phyloP scores from a whole-genome alignment of 352 stramenopile genomes.

The Phytophthora foliorum region DNA sequence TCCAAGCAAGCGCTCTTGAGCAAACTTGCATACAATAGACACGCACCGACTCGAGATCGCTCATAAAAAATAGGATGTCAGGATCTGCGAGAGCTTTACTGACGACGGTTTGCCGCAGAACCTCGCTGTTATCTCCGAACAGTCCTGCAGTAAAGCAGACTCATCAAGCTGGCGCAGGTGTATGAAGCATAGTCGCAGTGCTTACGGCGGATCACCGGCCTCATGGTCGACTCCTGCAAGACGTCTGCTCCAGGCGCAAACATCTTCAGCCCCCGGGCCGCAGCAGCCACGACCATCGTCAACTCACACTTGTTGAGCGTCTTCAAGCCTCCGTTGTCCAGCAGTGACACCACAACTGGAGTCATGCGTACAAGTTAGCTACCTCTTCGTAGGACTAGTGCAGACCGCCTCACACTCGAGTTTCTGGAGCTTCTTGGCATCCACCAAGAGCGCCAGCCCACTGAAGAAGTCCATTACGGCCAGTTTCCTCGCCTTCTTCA shows the following conservation, averaged over 20 bases:
- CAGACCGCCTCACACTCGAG: conserved; percentile 59
- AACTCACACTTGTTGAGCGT: conserved; percentile 72
- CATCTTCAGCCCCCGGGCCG: conserved; percentile 58
- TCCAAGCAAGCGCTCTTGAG: not conserved
- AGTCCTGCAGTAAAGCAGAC: conserved; percentile 40
- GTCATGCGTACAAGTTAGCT: conserved; percentile 2
- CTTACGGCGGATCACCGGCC: conserved; percentile 59
- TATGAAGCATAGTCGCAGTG: not conserved
- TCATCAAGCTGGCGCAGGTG: not conserved
- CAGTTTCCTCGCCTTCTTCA: conserved; percentile 35
- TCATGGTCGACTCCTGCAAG: conserved; percentile 43
- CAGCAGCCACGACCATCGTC: conserved; percentile 61
- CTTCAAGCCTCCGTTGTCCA: conserved; percentile 72
- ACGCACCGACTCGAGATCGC: conserved; percentile 68
- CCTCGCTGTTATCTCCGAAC: conserved; percentile 53
- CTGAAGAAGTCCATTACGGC: conserved; percentile 71
- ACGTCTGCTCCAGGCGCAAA: conserved; percentile 52
- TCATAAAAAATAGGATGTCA: conserved; percentile 85
- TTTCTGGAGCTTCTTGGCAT: conserved; percentile 73
- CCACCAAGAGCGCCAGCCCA: conserved; percentile 61
- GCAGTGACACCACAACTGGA: conserved; percentile 63
- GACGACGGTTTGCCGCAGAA: conserved; percentile 50
- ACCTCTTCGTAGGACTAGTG: not conserved
- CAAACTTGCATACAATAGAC: not conserved
- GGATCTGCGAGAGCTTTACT: conserved; percentile 71